Conservation (phyloP, 306 rosid genomes). For the Amphicarpaea edgeworthii region DNA sequence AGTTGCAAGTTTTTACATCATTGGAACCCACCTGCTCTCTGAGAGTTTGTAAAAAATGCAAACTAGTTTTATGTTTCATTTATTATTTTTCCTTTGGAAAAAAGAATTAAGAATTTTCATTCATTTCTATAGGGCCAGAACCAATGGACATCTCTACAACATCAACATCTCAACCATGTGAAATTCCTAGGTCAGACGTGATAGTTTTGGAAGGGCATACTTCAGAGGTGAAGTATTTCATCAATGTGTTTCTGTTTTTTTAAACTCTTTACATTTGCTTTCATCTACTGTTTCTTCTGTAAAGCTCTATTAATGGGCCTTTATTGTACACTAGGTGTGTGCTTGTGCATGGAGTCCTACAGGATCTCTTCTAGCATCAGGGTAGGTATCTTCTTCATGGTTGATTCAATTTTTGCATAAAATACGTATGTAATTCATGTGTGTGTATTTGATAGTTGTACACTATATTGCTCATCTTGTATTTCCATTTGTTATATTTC, state of each 20-base stretch:
- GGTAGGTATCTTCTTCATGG: slow-evolving; percentile 59
- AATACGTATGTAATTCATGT: slow-evolving; percentile 1
- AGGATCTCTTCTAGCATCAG: slow-evolving; percentile 93
- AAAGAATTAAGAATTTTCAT: not conserved
- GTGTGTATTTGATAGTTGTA: slow-evolving; percentile 11
- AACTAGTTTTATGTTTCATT: slow-evolving; percentile 20
- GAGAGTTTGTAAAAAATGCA: not conserved
- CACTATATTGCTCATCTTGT: slow-evolving; percentile 17
- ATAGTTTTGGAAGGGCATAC: slow-evolving; percentile 93
- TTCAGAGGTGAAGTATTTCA: slow-evolving; percentile 74
- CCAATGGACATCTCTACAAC: slow-evolving; percentile 78
- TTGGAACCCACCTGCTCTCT: slow-evolving; percentile 2
- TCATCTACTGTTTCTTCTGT: slow-evolving; percentile 30
- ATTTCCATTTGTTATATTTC: slow-evolving; percentile 18
- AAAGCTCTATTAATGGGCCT: slow-evolving; percentile 30
- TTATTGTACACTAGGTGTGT: slow-evolving; percentile 72
- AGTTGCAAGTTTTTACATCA: slow-evolving; percentile 18
- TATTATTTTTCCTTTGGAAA: slow-evolving; percentile 24
- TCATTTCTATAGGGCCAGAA: slow-evolving; percentile 62
- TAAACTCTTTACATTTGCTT: not conserved
- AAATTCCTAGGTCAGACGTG: slow-evolving; percentile 84
- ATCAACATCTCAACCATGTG: slow-evolving; percentile 62
- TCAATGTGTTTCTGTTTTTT: slow-evolving; percentile 6
- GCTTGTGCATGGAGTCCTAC: slow-evolving; percentile 98
- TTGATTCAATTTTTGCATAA: slow-evolving; percentile 32